These are phyloP conservation scores for Fraxinus excelsior DNA, from an alignment of 257 asterid genomes.

Conservation along the genomic window DNA sequence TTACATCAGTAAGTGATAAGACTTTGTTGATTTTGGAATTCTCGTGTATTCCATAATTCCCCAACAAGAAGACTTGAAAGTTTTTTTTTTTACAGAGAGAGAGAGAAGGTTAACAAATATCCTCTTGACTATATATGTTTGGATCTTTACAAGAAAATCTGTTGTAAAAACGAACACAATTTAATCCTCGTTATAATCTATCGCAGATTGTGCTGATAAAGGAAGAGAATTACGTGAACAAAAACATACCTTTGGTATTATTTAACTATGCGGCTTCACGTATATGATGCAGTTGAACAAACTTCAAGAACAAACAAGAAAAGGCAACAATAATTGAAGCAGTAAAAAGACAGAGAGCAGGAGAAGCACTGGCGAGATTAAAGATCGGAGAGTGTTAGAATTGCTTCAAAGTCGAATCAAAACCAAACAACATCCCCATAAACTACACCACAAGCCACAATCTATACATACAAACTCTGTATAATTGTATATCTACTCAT, in stretches of 20 bases:
- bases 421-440: constrained; percentile 27
- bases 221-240: background rate
- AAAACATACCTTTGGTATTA: constrained; percentile 17
- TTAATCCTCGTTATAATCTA: background rate
- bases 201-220: background rate
- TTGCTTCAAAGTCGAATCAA: constrained; percentile 20
- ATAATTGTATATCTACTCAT: background rate
- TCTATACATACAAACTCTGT: background rate
- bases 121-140: too few relatives aligned
- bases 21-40: background rate
- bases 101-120: too few relatives aligned
- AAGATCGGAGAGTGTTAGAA: background rate
- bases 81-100: too few relatives aligned
- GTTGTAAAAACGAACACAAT: background rate
- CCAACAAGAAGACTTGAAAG: too few relatives aligned
- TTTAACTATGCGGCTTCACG: background rate
- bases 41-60: too few relatives aligned
- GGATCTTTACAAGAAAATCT: too few relatives aligned
- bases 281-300: background rate
- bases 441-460: constrained; percentile 1
- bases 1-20: background rate
- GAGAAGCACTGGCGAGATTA: background rate
- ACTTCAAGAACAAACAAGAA: background rate
- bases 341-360: background rate
- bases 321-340: background rate